Evolutionary conservation across 768 basidiomycete species (phyloP).

Genomic region (Tylopilus plumbeoviolaceoides): DNA sequence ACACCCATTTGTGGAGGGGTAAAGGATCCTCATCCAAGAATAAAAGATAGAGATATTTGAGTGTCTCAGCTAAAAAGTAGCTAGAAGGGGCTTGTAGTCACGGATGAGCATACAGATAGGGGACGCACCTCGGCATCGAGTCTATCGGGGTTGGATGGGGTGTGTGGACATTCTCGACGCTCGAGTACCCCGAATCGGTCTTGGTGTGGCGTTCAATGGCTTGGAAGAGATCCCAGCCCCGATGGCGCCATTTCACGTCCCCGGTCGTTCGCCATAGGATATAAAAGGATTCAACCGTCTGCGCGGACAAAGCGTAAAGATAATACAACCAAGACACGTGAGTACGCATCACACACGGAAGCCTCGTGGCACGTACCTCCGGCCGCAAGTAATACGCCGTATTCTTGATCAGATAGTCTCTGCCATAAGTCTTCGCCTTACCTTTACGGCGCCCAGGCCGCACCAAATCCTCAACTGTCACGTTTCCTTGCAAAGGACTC

Average conservation of each 20-base stretch:
- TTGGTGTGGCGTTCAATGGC: conserved; percentile 58
- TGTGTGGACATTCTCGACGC: conserved; percentile 43
- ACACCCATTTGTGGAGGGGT: conserved; percentile 52
- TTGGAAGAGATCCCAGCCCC: conserved; percentile 67
- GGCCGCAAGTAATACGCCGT: conserved; percentile 58
- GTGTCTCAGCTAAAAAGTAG: conserved; percentile 54
- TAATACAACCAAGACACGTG: neutral
- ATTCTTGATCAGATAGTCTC: conserved; percentile 53
- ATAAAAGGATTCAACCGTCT: conserved; percentile 75
- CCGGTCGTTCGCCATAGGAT: conserved; percentile 69
- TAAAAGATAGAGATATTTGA: conserved; percentile 71
- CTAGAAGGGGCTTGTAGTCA: conserved; percentile 20
- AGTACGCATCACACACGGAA: neutral
- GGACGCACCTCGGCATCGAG: conserved; percentile 68
- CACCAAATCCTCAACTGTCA: neutral
- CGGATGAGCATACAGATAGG: neutral
- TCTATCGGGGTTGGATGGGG: conserved; percentile 38
- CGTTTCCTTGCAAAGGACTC: conserved; percentile 1
- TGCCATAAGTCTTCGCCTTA: conserved; percentile 15
- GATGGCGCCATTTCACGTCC: conserved; percentile 62
- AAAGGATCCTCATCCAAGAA: conserved; percentile 61
- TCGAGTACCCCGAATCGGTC: conserved; percentile 59
- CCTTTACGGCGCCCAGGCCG: neutral
- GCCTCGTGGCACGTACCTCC: conserved; percentile 46
- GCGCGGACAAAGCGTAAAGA: neutral